Base-by-base conservation (phyloP, 768 basidiomycete genomes). In the Amanita brunnescens region DNA sequence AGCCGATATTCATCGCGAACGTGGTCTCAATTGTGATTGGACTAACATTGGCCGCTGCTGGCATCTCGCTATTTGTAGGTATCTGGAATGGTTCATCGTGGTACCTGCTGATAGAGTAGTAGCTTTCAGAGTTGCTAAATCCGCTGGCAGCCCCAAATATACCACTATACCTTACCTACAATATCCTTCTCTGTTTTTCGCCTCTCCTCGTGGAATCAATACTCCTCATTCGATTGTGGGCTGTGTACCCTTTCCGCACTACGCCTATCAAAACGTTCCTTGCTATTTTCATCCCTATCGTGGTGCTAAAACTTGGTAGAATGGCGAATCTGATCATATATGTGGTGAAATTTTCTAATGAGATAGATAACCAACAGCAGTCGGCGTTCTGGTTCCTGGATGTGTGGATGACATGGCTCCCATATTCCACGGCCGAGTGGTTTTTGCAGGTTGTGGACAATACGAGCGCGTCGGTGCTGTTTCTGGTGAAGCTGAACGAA, bases 131-230 rank as follows among this genome's bases (percentile, higher is more conserved):
- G n/a, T 29, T 46, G 20, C n/a, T 34, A 10, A 20, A 43, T 10
- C 53, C 57, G 16, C 13, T 38, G 4, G 42, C 8, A 29, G 49
- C 46, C 5, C 34, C 48, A 26, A 41, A 40, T 18, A 45, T 16
- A 34, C 21, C 29, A 8, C 45, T 55, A 16, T 24, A 38, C 24
- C 13, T 58, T 16, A 40, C 49, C 10, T 54, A 45, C 43, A 53
- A 47, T 8, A 8, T 49, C 14, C 26, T 63, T 23, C 21, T 46
- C 18, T 4, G 46, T 30, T 47, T 51, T 37, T 51, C 52, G 2
- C 60, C 61, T 9, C 39, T 62, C 20, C 35, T 62, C 35, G 61
- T 59, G 47, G 62, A 64, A 35, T 62, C 55, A 18, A 58, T 64
- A 47, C 52, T 64, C 16, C 21, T 61, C 33, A 52, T 64, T 24